phyloP scores from a whole-genome alignment of 768 basidiomycete species.

The Boletus rubroflammeus region DNA sequence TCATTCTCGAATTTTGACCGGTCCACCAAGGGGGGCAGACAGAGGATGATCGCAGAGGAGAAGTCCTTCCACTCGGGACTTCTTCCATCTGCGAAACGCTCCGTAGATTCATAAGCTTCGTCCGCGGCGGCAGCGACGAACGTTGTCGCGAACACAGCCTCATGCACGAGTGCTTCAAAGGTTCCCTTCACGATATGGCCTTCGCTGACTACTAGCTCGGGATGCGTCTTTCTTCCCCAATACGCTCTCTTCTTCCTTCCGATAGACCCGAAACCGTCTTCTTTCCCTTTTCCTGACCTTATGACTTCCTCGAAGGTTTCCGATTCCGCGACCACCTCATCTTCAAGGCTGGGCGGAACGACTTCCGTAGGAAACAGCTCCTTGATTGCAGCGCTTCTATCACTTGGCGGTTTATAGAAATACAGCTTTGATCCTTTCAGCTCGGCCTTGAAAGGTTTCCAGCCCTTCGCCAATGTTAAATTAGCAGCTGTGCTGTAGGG shows the following conservation, averaged over 20 bases:
- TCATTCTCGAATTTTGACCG: slow-evolving; percentile 63
- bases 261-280: slow-evolving; percentile 26
- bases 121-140: slow-evolving; percentile 36
- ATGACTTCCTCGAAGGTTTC: slow-evolving; percentile 28
- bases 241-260: slow-evolving; percentile 62
- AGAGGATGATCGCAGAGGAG: slow-evolving; percentile 56
- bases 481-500: slow-evolving; percentile 33
- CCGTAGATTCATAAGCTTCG: slow-evolving; percentile 13
- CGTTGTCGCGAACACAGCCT: slow-evolving; percentile 74
- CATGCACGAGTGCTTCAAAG: slow-evolving; percentile 77
- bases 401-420: slow-evolving; percentile 81
- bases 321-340: slow-evolving; percentile 32
- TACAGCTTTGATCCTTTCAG: slow-evolving; percentile 82
- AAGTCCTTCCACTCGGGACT: slow-evolving; percentile 57
- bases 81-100: slow-evolving; percentile 18
- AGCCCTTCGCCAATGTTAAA: slow-evolving; percentile 55
- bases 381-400: slow-evolving; percentile 59
- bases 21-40: slow-evolving; percentile 55
- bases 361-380: slow-evolving; percentile 70
- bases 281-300: slow-evolving; percentile 33
- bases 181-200: slow-evolving; percentile 58
- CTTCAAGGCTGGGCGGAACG: slow-evolving; percentile 52
- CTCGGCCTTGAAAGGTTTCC: slow-evolving; percentile 86
- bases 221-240: slow-evolving; percentile 77
- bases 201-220: slow-evolving; percentile 50